Evolutionary conservation across 225 moss, liverwort and hornwort genomes (phyloP).

Genomic region (Sphagnum tenellum): DNA sequence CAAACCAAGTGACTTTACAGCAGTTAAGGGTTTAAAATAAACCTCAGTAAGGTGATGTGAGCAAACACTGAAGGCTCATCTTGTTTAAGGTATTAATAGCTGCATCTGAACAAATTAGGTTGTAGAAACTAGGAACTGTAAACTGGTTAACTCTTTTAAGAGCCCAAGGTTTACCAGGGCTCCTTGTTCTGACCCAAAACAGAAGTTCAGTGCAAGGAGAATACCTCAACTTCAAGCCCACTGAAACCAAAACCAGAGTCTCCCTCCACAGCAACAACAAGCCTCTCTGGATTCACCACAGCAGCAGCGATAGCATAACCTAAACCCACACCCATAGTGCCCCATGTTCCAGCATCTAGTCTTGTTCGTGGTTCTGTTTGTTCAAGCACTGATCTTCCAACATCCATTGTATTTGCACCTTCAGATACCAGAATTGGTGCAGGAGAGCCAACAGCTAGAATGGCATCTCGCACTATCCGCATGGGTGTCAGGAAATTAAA

Average conservation of each 20-base stretch:
- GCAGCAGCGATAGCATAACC: conserved; percentile 92
- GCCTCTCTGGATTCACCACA: conserved; percentile 69
- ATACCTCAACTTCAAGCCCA: conserved; percentile 96
- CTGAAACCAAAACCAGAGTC: conserved; percentile 99
- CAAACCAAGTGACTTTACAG: too few species aligned
- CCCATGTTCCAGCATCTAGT: conserved; percentile 98
- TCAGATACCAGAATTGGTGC: conserved; percentile 93
- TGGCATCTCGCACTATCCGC: conserved; percentile 91
- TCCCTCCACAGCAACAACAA: conserved; percentile 94
- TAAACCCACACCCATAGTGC: conserved; percentile 96
- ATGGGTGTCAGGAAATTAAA: conserved; percentile 90
- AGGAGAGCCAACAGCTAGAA: conserved; percentile 70
- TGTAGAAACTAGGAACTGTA: neutral
- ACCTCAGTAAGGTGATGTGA: too few species aligned
- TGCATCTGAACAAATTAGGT: too few species aligned
- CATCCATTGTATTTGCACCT: conserved; percentile 98
- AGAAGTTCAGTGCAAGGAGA: neutral
- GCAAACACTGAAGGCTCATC: too few species aligned
- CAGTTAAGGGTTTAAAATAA: too few species aligned
- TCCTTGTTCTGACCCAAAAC: neutral
- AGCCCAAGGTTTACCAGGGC: neutral
- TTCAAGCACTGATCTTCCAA: conserved; percentile 75
- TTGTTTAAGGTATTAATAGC: too few species aligned
- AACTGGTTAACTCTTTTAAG: neutral
- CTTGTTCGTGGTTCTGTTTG: conserved; percentile 88